Evolutionary conservation across 2,329 filamentous ascomycete species (phyloP).

Genomic region (Colletotrichum magnum): DNA sequence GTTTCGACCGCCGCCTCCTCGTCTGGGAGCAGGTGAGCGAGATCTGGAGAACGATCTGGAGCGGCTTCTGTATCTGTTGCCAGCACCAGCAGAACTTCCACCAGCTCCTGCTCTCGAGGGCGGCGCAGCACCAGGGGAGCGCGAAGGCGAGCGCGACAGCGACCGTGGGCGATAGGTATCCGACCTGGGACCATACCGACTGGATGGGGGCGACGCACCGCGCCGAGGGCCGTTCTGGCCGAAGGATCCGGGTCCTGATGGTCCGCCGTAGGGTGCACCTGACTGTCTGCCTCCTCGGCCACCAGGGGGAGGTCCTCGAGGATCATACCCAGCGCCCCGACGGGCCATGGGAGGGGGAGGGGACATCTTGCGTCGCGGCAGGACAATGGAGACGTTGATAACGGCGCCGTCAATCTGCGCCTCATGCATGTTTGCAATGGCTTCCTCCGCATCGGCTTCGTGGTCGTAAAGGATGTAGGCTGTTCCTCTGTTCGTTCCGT

Average conservation of each 20-base stretch:
- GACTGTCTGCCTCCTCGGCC: slow-evolving; percentile 41
- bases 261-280: slow-evolving; percentile 48
- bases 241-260: slow-evolving; percentile 50
- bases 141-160: slow-evolving; percentile 62
- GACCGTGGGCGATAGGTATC: slow-evolving; percentile 76
- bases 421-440: slow-evolving; percentile 98
- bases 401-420: slow-evolving; percentile 89
- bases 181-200: slow-evolving; percentile 59
- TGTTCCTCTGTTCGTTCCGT: slow-evolving; percentile 90
- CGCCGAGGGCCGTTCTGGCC: slow-evolving; percentile 54
- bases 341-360: slow-evolving; percentile 81
- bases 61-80: slow-evolving; percentile 60
- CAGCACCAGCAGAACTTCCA: background rate
- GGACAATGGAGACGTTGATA: slow-evolving; percentile 89
- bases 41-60: slow-evolving; percentile 64
- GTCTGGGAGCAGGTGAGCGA: slow-evolving; percentile 55
- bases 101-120: slow-evolving; percentile 49
- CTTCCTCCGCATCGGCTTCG: slow-evolving; percentile 84
- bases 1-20: slow-evolving; percentile 47
- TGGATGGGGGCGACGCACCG: slow-evolving; percentile 53
- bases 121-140: slow-evolving; percentile 53
- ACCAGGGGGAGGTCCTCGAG: slow-evolving; percentile 61
- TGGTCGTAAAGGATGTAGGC: slow-evolving; percentile 90
- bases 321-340: slow-evolving; percentile 71
- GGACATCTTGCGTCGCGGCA: slow-evolving; percentile 87